Percentiles rank a stretch among this genome's conserved stretches.
These are phyloP conservation scores for Actinomucor elegans DNA, from an alignment of 371 early-diverging fungal species.

Conservation along the genomic window DNA sequence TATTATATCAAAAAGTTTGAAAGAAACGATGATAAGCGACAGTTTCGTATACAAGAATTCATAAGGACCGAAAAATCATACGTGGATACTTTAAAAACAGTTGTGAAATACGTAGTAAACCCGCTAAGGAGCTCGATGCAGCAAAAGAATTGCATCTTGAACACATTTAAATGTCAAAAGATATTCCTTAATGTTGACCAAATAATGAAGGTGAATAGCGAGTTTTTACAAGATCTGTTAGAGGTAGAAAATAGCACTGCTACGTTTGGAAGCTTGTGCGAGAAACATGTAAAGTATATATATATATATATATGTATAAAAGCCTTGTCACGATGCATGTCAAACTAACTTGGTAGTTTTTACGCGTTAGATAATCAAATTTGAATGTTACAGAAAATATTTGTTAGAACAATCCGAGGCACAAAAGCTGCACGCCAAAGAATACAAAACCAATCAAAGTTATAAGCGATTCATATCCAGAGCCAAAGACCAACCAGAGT, in stretches of 20 bases:
- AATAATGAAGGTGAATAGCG: slow-evolving; percentile 29
- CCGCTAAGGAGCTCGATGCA: slow-evolving; percentile 26
- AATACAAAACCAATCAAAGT: slow-evolving; percentile 30
- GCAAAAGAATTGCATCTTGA: slow-evolving; percentile 30
- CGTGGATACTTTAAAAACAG: slow-evolving; percentile 33
- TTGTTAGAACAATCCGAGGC: slow-evolving; percentile 36
- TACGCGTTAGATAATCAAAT: slow-evolving; percentile 31
- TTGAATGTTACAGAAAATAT: slow-evolving; percentile 51
- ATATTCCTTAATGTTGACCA: slow-evolving; percentile 49
- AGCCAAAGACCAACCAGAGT: slow-evolving; percentile 34
- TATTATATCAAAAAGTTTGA: too few relatives aligned
- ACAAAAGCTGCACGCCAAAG: slow-evolving; percentile 34
- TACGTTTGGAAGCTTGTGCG: slow-evolving; percentile 42
- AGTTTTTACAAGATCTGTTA: slow-evolving; percentile 32
- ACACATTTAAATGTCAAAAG: slow-evolving; percentile 38
- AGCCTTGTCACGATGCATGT: too few relatives aligned
- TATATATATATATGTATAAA: too few relatives aligned
- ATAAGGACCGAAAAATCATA: slow-evolving; percentile 42
- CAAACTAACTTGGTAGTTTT: background rate
- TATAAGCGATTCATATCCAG: slow-evolving; percentile 35
- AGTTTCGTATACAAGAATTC: slow-evolving; percentile 38
- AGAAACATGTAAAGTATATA: slow-evolving; percentile 47
- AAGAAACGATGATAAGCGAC: slow-evolving; percentile 31
- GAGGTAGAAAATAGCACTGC: background rate
- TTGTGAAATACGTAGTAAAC: slow-evolving; percentile 31